Conservation (phyloP, 306 rosid species). For the Rubus idaeus region DNA sequence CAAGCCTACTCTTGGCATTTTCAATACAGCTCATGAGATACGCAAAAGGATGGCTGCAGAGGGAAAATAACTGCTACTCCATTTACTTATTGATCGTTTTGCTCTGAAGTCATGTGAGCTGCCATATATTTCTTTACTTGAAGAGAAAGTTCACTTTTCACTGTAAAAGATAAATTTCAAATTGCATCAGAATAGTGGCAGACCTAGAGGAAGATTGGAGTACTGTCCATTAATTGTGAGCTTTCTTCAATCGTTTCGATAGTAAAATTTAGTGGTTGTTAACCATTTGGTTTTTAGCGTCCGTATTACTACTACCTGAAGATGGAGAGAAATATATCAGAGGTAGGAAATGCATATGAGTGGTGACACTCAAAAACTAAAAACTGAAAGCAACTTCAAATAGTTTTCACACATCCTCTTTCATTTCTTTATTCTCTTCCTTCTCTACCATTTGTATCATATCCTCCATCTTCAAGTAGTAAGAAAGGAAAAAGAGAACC, state of each 20-base stretch:
- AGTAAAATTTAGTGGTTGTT: neutral
- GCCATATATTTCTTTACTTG: neutral
- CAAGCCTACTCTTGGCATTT: constrained; percentile 81
- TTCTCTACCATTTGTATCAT: too few relatives aligned
- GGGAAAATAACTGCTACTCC: constrained; percentile 29
- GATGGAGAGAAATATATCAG: too few relatives aligned
- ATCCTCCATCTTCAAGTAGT: too few relatives aligned
- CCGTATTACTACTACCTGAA: too few relatives aligned
- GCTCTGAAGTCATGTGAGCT: neutral
- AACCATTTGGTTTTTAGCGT: too few relatives aligned
- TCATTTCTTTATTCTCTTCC: too few relatives aligned
- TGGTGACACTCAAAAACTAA: too few relatives aligned
- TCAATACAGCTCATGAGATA: constrained; percentile 50
- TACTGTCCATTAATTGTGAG: neutral
- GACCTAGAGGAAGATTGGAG: neutral
- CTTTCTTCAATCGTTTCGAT: neutral
- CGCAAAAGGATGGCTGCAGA: constrained; percentile 57
- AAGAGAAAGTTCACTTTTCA: constrained; percentile 6
- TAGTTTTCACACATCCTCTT: too few relatives aligned
- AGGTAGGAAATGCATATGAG: too few relatives aligned
- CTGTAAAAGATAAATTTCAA: neutral
- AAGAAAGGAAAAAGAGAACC: too few relatives aligned
- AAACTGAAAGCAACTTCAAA: too few relatives aligned
- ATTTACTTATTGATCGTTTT: neutral
- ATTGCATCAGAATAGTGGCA: neutral